Conservation (phyloP, 2,329 filamentous ascomycete species). For the Arthrobotrys pseudoclavata region DNA sequence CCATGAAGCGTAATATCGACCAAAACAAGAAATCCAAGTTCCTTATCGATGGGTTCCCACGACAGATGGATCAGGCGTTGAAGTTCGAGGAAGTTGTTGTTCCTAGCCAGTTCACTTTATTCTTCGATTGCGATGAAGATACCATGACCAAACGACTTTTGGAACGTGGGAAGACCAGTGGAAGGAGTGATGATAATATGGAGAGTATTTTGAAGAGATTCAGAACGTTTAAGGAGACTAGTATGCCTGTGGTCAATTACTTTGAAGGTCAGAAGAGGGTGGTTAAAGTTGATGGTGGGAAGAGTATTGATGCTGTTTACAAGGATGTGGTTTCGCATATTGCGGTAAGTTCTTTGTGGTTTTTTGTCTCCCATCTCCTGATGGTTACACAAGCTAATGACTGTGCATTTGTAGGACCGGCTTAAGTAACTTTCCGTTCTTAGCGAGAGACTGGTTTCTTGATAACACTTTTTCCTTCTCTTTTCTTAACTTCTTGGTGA, state of each 20-base stretch:
- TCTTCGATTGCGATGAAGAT: slow-evolving; percentile 92
- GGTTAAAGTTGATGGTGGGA: slow-evolving; percentile 76
- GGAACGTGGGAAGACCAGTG: slow-evolving; percentile 92
- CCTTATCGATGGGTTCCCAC: slow-evolving; percentile 83
- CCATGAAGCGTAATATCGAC: slow-evolving; percentile 80
- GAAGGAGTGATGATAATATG: slow-evolving; percentile 90
- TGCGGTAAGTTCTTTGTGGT: slow-evolving; percentile 35
- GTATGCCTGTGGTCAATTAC: slow-evolving; percentile 94
- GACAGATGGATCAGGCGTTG: slow-evolving; percentile 95
- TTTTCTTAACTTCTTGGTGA: slow-evolving; percentile 6
- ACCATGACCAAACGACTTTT: slow-evolving; percentile 87
- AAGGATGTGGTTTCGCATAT: slow-evolving; percentile 47
- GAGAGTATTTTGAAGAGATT: slow-evolving; percentile 98
- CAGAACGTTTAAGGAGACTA: slow-evolving; percentile 91
- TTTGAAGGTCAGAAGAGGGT: slow-evolving; percentile 83
- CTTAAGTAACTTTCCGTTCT: slow-evolving; percentile 36
- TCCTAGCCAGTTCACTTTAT: slow-evolving; percentile 85
- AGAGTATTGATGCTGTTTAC: slow-evolving; percentile 50
- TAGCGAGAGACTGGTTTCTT: neutral
- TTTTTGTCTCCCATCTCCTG: neutral
- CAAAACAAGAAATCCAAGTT: slow-evolving; percentile 76
- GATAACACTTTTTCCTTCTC: neutral
- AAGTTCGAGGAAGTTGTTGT: slow-evolving; percentile 94
- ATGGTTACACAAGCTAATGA: slow-evolving; percentile 27
- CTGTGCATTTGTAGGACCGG: slow-evolving; percentile 27